These are phyloP conservation scores for Aureobasidium subglaciale DNA, from an alignment of 2,329 filamentous ascomycete species.

Conservation along the genomic window DNA sequence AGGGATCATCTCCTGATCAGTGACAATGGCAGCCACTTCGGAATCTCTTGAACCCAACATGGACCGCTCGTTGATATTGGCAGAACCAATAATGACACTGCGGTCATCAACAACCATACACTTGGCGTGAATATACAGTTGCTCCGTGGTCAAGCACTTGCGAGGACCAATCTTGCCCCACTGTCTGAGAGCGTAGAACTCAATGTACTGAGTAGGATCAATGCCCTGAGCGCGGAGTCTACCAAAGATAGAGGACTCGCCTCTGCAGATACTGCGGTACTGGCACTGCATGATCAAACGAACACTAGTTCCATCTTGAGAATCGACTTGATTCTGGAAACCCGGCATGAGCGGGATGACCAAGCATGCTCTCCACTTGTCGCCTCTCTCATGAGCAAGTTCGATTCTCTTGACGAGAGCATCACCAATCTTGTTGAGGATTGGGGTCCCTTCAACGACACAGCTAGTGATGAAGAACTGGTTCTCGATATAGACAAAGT, in stretches of 20 bases:
- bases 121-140: constrained; percentile 97
- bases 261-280: constrained; percentile 90
- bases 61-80: constrained; percentile 97
- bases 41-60: constrained; percentile 90
- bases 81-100: constrained; percentile 87
- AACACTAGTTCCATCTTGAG: constrained; percentile 88
- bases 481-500: constrained; percentile 98
- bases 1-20: constrained; percentile 87
- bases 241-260: constrained; percentile 85
- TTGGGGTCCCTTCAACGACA: constrained; percentile 77
- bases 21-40: constrained; percentile 80
- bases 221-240: constrained; percentile 72
- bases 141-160: constrained; percentile 82
- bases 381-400: constrained; percentile 71
- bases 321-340: constrained; percentile 93
- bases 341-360: constrained; percentile 96
- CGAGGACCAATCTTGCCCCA: constrained; percentile 86
- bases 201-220: constrained; percentile 89
- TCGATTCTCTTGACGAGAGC: constrained; percentile 88
- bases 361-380: constrained; percentile 85
- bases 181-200: constrained; percentile 84
- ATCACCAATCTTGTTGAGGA: constrained; percentile 90
- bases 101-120: constrained; percentile 93
- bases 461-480: constrained; percentile 97
- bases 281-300: constrained; percentile 95